These are phyloP conservation scores for Hanseniaspora lindneri DNA, from an alignment of 805 yeast species.

Conservation along the genomic window DNA sequence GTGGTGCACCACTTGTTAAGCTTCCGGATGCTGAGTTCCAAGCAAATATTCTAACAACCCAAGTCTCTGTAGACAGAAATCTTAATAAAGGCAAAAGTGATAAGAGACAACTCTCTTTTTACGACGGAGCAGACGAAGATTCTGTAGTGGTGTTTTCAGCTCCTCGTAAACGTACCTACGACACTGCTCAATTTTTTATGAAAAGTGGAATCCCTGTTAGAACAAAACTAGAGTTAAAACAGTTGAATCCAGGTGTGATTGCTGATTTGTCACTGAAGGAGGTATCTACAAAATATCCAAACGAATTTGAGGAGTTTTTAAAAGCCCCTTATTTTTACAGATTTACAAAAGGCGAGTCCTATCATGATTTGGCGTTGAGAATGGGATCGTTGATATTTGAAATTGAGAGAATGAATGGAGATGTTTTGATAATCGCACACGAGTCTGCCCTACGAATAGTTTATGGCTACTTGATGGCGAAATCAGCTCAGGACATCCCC, in stretches of 20 bases:
- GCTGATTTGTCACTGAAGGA: constrained; percentile 57
- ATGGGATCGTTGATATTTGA: constrained; percentile 87
- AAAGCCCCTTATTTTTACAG: constrained; percentile 88
- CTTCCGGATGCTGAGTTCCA: neutral
- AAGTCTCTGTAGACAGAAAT: constrained; percentile 20
- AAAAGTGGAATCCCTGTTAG: constrained; percentile 51
- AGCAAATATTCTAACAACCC: constrained; percentile 3
- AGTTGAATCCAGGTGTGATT: constrained; percentile 77
- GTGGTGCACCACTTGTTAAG: too few relatives aligned
- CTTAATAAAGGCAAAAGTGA: constrained; percentile 22
- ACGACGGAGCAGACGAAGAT: constrained; percentile 48
- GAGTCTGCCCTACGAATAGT: constrained; percentile 80
- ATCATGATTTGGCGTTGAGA: constrained; percentile 89
- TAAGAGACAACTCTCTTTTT: constrained; percentile 32
- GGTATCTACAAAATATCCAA: constrained; percentile 48
- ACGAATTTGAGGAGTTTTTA: constrained; percentile 52
- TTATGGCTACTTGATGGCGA: constrained; percentile 91
- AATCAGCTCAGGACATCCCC: constrained; percentile 79
- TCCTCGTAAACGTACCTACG: constrained; percentile 68
- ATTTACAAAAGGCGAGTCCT: constrained; percentile 84
- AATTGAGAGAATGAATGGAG: constrained; percentile 84
- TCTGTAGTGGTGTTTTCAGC: constrained; percentile 91
- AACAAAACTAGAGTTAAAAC: constrained; percentile 74
- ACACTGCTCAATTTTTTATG: constrained; percentile 61
- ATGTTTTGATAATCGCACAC: constrained; percentile 81